Conservation (phyloP, 371 early-diverging fungal species). For the Capniomyces stellatus region DNA sequence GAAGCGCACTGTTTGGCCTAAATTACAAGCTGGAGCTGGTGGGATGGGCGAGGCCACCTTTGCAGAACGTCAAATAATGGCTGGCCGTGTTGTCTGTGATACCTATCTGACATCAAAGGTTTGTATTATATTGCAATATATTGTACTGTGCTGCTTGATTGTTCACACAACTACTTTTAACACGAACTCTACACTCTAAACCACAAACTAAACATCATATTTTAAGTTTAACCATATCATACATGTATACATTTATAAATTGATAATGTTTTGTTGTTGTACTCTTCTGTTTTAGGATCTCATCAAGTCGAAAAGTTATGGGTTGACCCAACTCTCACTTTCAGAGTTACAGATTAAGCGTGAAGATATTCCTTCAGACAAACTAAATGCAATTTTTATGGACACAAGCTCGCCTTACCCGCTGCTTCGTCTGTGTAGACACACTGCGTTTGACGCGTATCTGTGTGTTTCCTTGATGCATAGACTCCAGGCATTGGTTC, state of each 20-base stretch:
- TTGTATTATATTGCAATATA: too few relatives aligned
- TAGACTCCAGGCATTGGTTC: conserved; percentile 72
- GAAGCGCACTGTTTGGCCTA: conserved; percentile 42
- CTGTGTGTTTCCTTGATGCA: conserved; percentile 69
- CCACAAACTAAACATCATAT: background rate
- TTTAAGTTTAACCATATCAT: conserved; percentile 4
- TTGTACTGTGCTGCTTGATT: too few relatives aligned
- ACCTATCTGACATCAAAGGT: conserved; percentile 73
- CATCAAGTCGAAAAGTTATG: conserved; percentile 70
- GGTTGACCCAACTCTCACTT: conserved; percentile 55
- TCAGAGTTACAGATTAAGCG: conserved; percentile 61
- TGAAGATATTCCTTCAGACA: conserved; percentile 71
- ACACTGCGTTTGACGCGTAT: conserved; percentile 67
- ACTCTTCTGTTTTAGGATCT: conserved; percentile 30
- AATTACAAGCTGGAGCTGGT: conserved; percentile 42
- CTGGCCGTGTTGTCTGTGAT: conserved; percentile 89
- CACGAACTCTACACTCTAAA: too few relatives aligned
- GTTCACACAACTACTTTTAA: too few relatives aligned
- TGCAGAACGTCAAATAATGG: conserved; percentile 42
- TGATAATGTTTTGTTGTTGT: background rate
- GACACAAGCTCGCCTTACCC: conserved; percentile 26
- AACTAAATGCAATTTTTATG: conserved; percentile 46
- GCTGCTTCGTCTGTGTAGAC: conserved; percentile 51
- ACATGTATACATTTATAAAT: too few relatives aligned
- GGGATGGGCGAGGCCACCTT: conserved; percentile 53